Conservation (phyloP, 305 asterid genomes). For the Fraxinus sp. region DNA sequence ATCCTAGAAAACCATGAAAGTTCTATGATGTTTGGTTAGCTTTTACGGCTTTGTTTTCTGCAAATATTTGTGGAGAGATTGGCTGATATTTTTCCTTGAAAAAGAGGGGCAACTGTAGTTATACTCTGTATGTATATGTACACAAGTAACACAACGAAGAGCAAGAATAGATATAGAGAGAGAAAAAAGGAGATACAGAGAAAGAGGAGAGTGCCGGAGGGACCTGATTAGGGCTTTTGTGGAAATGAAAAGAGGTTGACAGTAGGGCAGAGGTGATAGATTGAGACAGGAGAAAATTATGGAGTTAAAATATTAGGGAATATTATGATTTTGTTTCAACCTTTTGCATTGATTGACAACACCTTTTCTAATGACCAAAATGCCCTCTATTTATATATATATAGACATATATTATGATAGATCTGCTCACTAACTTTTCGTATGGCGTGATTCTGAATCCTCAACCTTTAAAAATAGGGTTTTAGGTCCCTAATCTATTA, state of each 20-base stretch:
- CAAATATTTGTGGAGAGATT: constrained; percentile 31
- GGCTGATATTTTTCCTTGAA: constrained; percentile 40
- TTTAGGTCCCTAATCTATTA: background rate
- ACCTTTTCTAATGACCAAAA: constrained; percentile 42
- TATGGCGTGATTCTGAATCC: background rate
- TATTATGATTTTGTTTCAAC: constrained; percentile 53
- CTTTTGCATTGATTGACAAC: constrained; percentile 63
- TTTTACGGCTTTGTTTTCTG: constrained; percentile 45
- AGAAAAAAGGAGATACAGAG: background rate
- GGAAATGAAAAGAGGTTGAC: constrained; percentile 47
- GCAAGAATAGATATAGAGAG: background rate
- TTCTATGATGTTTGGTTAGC: constrained; percentile 36
- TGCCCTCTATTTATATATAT: constrained; percentile 17
- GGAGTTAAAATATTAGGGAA: constrained; percentile 31
- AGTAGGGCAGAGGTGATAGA: constrained; percentile 43
- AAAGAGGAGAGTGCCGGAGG: constrained; percentile 21
- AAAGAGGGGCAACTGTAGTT: constrained; percentile 42
- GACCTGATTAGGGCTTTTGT: constrained; percentile 58
- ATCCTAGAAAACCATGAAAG: constrained; percentile 43
- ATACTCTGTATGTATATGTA: constrained; percentile 1
- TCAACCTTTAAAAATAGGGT: background rate
- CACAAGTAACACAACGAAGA: background rate
- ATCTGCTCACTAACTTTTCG: too few species aligned
- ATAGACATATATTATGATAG: too few species aligned
- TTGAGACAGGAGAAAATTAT: constrained; percentile 36